Evolutionary conservation across 192 early-diverging fungal genomes (phyloP).

Genomic region (Kappamyces sp.): DNA sequence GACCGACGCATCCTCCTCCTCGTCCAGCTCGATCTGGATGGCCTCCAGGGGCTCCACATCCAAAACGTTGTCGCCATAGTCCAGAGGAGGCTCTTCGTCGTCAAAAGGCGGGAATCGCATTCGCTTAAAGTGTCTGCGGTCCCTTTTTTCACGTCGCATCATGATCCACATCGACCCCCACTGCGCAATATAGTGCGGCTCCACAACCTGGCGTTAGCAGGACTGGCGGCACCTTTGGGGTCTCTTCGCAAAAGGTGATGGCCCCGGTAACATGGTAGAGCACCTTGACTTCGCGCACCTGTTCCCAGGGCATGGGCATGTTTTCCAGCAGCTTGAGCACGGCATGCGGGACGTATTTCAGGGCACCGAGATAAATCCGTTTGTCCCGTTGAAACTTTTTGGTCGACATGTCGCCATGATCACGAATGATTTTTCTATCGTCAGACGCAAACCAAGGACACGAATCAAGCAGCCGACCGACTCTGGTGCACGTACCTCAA

Average conservation of each 20-base stretch:
- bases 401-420: conserved; percentile 98
- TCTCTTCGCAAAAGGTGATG: conserved; percentile 97
- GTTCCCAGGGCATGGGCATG: conserved; percentile 99
- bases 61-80: conserved; percentile 97
- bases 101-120: conserved; percentile 99
- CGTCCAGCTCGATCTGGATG: conserved; percentile 98
- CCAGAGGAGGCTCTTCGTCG: conserved; percentile 97
- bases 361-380: conserved; percentile 94
- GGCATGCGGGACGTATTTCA: conserved; percentile 98
- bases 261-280: conserved; percentile 98
- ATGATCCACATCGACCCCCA: conserved; percentile 99
- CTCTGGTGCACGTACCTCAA: conserved; percentile 41
- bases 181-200: conserved; percentile 96
- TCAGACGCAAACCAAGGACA: not conserved
- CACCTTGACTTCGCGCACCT: conserved; percentile 90
- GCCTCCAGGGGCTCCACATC: conserved; percentile 97
- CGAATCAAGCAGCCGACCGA: not conserved
- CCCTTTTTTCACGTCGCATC: conserved; percentile 99
- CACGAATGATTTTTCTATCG: conserved; percentile 89
- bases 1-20: conserved; percentile 87
- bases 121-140: conserved; percentile 96
- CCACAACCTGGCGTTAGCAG: conserved; percentile 49
- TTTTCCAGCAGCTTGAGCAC: conserved; percentile 97
- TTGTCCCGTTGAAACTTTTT: conserved; percentile 97
- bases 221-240: conserved; percentile 58